phyloP scores from a whole-genome alignment of 169 alveolate genomes.

The Toxoplasma gondii region DNA sequence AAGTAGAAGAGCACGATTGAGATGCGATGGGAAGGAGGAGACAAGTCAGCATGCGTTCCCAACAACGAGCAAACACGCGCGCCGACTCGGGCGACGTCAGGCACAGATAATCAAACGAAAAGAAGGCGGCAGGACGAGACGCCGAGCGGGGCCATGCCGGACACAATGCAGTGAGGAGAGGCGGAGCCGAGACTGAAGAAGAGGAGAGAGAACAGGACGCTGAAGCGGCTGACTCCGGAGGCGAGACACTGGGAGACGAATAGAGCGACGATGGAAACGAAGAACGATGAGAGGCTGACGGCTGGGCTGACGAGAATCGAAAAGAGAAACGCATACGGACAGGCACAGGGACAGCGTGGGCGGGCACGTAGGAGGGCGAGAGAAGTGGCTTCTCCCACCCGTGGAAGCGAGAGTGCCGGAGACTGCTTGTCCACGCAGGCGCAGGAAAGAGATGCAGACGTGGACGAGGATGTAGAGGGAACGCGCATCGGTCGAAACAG shows the following conservation, averaged over 20 bases:
- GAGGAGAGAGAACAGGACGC: no score
- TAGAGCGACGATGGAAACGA: no score
- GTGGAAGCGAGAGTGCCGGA: no score
- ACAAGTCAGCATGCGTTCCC: background rate
- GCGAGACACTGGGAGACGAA: background rate
- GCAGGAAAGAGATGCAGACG: no score
- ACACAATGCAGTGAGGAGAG: background rate
- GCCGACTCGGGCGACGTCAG: slow-evolving; percentile 17
- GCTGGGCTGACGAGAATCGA: background rate
- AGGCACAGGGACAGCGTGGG: no score
- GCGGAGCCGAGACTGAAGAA: background rate
- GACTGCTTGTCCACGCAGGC: no score
- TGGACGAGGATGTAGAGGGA: no score
- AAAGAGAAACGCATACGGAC: background rate
- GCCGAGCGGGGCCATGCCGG: background rate
- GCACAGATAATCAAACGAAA: slow-evolving; percentile 1
- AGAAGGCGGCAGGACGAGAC: background rate
- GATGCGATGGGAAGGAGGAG: background rate
- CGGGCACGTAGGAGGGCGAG: no score
- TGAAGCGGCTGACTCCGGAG: background rate
- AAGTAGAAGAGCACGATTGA: background rate
- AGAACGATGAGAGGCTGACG: background rate
- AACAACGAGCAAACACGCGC: background rate
- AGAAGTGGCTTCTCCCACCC: no score
- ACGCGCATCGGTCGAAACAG: background rate